These are phyloP conservation scores for Linum lewisii DNA, from an alignment of 345 rosid genomes.

Conservation along the genomic window DNA sequence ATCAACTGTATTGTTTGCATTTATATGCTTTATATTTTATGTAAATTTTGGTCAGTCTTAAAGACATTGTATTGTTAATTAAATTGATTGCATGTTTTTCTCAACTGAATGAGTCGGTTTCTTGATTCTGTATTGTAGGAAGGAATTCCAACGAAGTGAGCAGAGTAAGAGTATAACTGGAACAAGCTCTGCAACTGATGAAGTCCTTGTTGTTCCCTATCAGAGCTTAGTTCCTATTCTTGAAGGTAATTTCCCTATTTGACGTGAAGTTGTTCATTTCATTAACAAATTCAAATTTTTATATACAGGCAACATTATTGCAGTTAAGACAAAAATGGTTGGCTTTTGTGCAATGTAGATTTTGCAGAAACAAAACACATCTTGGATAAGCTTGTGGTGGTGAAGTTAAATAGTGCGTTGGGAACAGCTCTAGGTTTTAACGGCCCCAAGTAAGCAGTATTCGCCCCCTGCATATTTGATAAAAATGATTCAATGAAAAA, in stretches of 20 bases:
- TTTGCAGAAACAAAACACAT: constrained; percentile 28
- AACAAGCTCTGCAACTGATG: constrained; percentile 17
- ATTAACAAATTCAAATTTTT: neutral
- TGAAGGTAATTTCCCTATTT: constrained; percentile 24
- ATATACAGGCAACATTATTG: neutral
- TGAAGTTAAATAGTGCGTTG: constrained; percentile 32
- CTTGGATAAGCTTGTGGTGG: constrained; percentile 47
- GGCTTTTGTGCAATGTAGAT: constrained; percentile 18
- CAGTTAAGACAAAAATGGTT: neutral
- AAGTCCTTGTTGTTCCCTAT: constrained; percentile 36
- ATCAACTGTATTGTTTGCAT: too few relatives aligned
- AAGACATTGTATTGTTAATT: too few relatives aligned
- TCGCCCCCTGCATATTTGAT: neutral
- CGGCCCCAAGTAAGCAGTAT: constrained; percentile 41
- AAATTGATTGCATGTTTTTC: neutral
- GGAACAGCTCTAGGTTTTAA: constrained; percentile 34
- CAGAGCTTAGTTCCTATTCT: constrained; percentile 24
- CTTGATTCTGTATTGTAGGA: constrained; percentile 29
- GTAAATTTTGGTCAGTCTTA: too few relatives aligned
- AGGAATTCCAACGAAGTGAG: constrained; percentile 19
- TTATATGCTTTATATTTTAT: too few relatives aligned
- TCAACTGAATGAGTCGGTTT: neutral
- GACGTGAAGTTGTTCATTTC: neutral
- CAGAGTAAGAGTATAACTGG: constrained; percentile 16
- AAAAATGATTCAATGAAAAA: too few relatives aligned